Evolutionary conservation across 2,329 filamentous ascomycete species (phyloP), one percentile per base, ranked within the genome.

Genomic region (Pseudogymnoascus sp.): DNA sequence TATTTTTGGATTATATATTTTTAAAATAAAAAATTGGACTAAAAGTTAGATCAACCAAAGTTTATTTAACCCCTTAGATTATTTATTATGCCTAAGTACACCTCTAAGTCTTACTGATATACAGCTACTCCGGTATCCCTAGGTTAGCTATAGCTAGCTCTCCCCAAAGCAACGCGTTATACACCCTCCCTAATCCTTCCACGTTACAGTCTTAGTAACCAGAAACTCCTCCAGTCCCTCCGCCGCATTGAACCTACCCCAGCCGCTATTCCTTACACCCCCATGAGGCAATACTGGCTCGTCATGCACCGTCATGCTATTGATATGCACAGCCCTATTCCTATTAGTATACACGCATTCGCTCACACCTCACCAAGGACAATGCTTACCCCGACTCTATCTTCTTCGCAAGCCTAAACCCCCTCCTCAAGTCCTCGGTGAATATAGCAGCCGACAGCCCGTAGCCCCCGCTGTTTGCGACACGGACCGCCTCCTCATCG

Each of bases 271-370:
- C 71, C 80, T 80, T 0, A 74, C 73, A 15, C 79, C 79, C 12
- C 79, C 79, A 66, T 80, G 79, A 7, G 79, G 79, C 42, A 81
- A 68, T 5, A 67, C 69, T 7, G 72, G 68, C 67, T 81, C 79
- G 61, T 81, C 79, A 65, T 80, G 79, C 8, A 81, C 74, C 15
- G 72, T 78, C 78, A 80, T 80, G 6, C 72, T 70, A 65, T 81
- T 81, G 69, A 81, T 80, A 65, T 81, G 79, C 2, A 81, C 72
- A 3, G 79, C 79, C 18, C 72, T 75, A 61, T 8, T 27, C 25
- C 27, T 3, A 33, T 55, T 3, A 55, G 48, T 55, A 55, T 55
- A 55, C 27, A 31, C n/a, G 15, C 27, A 33, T 13, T 29, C 45
- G 31, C 45, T 52, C 27, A 33, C 42, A 31, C 5, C 45, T 5